These are phyloP conservation scores for Cutaneotrichosporon spelunceum DNA, from an alignment of 1,284 basidiomycete species.

Conservation along the genomic window DNA sequence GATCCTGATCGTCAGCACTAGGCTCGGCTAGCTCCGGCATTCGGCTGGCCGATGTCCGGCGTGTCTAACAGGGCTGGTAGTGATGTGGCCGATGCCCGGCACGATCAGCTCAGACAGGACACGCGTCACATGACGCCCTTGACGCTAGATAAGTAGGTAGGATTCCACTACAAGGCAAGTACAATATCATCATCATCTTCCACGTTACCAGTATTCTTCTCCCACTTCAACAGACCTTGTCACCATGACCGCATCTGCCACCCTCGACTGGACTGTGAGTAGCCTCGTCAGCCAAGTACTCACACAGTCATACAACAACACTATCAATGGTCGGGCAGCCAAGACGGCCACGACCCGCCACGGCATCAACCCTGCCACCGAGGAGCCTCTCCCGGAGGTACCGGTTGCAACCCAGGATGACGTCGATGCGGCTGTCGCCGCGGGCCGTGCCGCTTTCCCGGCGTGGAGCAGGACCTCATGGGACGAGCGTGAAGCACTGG, in stretches of 20 bases:
- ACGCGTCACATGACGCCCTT: too few relatives aligned
- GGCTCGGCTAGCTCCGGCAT: too few relatives aligned
- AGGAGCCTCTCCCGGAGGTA: conserved; percentile 70
- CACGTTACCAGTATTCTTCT: neutral
- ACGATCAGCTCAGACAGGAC: too few relatives aligned
- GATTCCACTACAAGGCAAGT: too few relatives aligned
- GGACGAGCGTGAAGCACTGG: conserved; percentile 31
- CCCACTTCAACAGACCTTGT: neutral
- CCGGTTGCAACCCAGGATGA: conserved; percentile 82
- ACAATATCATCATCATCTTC: neutral
- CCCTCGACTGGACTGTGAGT: neutral
- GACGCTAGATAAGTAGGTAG: too few relatives aligned
- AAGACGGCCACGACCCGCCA: conserved; percentile 65
- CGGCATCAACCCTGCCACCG: conserved; percentile 82
- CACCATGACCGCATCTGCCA: neutral
- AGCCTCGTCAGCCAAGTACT: neutral
- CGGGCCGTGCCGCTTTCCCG: conserved; percentile 72
- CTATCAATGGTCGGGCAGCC: conserved; percentile 77
- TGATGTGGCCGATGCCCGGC: too few relatives aligned
- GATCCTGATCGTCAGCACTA: too few relatives aligned
- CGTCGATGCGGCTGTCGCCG: conserved; percentile 72
- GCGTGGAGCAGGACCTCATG: conserved; percentile 73
- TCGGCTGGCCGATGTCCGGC: too few relatives aligned
- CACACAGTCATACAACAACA: conserved; percentile 64
- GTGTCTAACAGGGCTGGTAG: too few relatives aligned